Conservation (phyloP, 331 rosid genomes). For the Acacia concinna region DNA sequence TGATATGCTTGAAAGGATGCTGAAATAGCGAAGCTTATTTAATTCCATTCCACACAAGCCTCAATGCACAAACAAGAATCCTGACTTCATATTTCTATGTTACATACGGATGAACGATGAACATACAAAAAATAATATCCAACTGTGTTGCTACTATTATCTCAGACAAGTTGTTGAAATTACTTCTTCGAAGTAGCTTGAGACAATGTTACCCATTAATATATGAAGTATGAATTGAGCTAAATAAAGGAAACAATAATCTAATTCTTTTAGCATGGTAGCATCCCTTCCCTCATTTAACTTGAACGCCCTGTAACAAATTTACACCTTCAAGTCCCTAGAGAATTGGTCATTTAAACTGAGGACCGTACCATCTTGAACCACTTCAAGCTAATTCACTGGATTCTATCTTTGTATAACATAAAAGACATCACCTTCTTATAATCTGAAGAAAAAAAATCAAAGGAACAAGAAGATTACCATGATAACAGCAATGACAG, state of each 20-base stretch:
- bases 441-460: neutral
- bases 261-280: neutral
- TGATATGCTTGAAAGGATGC: slow-evolving; percentile 25
- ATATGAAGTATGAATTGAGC: neutral
- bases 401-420: neutral
- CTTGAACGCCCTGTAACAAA: neutral
- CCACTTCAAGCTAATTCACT: neutral
- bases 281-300: neutral
- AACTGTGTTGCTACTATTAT: neutral
- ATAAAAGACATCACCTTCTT: neutral
- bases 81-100: slow-evolving; percentile 19
- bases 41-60: slow-evolving; percentile 3
- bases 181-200: neutral
- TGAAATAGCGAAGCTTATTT: slow-evolving; percentile 16
- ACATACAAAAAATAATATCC: neutral
- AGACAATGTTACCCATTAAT: neutral
- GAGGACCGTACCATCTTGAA: neutral
- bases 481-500: slow-evolving; percentile 54
- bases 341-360: neutral
- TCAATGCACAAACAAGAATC: slow-evolving; percentile 24
- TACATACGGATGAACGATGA: slow-evolving; percentile 18
- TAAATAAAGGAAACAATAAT: neutral
- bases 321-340: neutral
- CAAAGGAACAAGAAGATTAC: slow-evolving; percentile 34
- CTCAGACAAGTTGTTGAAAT: slow-evolving; percentile 16